Evolutionary conservation across 2,329 filamentous ascomycete species (phyloP), one percentile per base, ranked within the genome.

Genomic region (Lojkania enalia): DNA sequence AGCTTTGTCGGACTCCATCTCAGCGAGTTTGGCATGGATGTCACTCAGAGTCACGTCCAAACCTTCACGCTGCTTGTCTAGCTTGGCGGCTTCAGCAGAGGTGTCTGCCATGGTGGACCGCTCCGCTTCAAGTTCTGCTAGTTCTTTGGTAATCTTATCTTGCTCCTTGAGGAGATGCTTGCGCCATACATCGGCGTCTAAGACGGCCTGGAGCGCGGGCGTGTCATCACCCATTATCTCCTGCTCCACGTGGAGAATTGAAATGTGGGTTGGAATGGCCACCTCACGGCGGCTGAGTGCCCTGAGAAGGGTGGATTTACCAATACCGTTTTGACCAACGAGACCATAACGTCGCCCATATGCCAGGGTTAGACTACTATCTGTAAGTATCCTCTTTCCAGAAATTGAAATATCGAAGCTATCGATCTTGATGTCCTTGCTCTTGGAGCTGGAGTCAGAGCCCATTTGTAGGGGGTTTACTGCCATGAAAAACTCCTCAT

Each of bases 401-500:
- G 88, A 85, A 64, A 99, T 96, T 32, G 90, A 87, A 42, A 99
- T 88, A 71, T 99, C 94, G 66, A 96, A 90, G 60, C 88, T 90
- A 72, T 99, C 94, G 57, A 99, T 78, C 76, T 97, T 99, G 79
- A 99, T 91, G 68, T 99, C 94, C 79, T 99, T 99, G 72, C 91
- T 96, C 84, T 97, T 99, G 39, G 73, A 71, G 36, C 63, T 57
- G 21, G 85, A 80, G 48, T 85, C 84, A 16, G 79, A 75, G 42
- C 90, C 92, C 49, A 97, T 64, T 68, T 97, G 92, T 52, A 99
- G 81, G 49, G 94, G 94, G 71, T 99, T 99, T 77, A 99, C 94
- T 42, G 90, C 87, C 94, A 99, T 97, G 81, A 95, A 99, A 75
- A 99, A 97, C 70, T 99, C 94, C 73, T 99, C 94, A 69, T 99